phyloP scores from a whole-genome alignment of 1,139 yeast genomes.

The Yamadazyma spencermartinsiae region DNA sequence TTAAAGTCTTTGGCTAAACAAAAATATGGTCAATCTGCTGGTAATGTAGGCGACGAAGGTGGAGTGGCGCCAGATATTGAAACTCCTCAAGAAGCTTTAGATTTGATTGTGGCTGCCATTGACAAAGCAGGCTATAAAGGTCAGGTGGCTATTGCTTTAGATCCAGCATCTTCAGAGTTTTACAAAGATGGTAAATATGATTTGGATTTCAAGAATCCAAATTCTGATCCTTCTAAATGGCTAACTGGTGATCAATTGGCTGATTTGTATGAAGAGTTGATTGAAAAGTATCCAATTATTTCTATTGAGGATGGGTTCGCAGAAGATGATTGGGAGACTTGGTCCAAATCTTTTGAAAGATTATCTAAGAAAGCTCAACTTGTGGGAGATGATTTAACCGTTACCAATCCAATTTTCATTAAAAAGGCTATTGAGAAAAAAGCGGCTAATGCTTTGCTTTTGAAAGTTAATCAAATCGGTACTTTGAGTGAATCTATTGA shows the following conservation, averaged over 20 bases:
- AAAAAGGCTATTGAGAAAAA: constrained; percentile 86
- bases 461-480: constrained; percentile 94
- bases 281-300: constrained; percentile 86
- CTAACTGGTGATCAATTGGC: constrained; percentile 79
- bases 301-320: constrained; percentile 95
- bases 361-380: constrained; percentile 69
- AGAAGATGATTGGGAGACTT: constrained; percentile 95
- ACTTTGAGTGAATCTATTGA: constrained; percentile 81
- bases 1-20: constrained; percentile 82
- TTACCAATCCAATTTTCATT: constrained; percentile 87
- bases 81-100: constrained; percentile 88
- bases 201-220: constrained; percentile 89
- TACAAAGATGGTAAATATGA: constrained; percentile 90
- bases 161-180: constrained; percentile 90
- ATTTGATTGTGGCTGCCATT: constrained; percentile 80
- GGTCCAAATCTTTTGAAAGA: constrained; percentile 73
- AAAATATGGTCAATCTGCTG: constrained; percentile 89
- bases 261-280: constrained; percentile 66
- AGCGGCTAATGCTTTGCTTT: constrained; percentile 82
- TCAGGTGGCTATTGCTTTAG: constrained; percentile 78
- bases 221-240: constrained; percentile 82
- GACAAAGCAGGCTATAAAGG: constrained; percentile 87
- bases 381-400: constrained; percentile 93
- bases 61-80: constrained; percentile 94
- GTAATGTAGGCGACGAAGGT: constrained; percentile 98